Percentiles rank a stretch among this genome's conserved stretches.
Conservation (phyloP, 2,329 filamentous ascomycete genomes). For the Fusarium humuli region DNA sequence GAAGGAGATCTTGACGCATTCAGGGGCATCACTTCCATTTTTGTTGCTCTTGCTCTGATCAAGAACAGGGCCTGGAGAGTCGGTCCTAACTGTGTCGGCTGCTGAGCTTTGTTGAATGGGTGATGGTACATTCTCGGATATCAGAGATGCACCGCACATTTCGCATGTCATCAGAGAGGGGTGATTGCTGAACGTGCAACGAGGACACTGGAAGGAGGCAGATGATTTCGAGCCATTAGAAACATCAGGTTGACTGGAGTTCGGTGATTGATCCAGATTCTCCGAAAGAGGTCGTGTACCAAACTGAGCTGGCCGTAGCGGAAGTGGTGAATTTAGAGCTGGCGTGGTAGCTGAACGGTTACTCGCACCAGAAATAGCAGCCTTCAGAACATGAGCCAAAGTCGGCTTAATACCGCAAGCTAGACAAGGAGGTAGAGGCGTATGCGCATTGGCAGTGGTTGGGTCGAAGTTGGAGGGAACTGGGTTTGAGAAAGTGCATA, state of each 20-base stretch:
- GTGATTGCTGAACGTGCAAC: constrained; percentile 95
- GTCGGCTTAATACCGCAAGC: constrained; percentile 95
- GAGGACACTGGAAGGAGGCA: constrained; percentile 74
- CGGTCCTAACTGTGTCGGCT: constrained; percentile 62
- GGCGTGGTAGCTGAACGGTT: constrained; percentile 56
- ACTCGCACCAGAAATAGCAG: constrained; percentile 80
- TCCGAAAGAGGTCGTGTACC: constrained; percentile 25
- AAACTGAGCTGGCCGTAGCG: constrained; percentile 46
- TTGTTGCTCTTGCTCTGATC: constrained; percentile 49
- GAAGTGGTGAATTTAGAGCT: constrained; percentile 44
- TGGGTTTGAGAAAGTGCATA: constrained; percentile 94
- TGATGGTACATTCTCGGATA: constrained; percentile 62
- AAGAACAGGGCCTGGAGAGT: constrained; percentile 82
- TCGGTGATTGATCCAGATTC: constrained; percentile 5
- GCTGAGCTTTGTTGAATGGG: constrained; percentile 51
- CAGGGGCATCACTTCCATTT: constrained; percentile 66
- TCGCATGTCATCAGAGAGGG: constrained; percentile 88
- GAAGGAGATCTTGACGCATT: constrained; percentile 92
- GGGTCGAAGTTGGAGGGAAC: constrained; percentile 95
- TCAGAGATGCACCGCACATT: constrained; percentile 85
- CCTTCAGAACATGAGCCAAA: constrained; percentile 84
- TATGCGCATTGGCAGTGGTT: constrained; percentile 80
- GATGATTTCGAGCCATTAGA: constrained; percentile 17
- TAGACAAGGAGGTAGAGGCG: constrained; percentile 85
- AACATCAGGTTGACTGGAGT: constrained; percentile 1